These are phyloP conservation scores for Fusarium tupiense DNA, from an alignment of 2,329 filamentous ascomycete species.

Conservation along the genomic window DNA sequence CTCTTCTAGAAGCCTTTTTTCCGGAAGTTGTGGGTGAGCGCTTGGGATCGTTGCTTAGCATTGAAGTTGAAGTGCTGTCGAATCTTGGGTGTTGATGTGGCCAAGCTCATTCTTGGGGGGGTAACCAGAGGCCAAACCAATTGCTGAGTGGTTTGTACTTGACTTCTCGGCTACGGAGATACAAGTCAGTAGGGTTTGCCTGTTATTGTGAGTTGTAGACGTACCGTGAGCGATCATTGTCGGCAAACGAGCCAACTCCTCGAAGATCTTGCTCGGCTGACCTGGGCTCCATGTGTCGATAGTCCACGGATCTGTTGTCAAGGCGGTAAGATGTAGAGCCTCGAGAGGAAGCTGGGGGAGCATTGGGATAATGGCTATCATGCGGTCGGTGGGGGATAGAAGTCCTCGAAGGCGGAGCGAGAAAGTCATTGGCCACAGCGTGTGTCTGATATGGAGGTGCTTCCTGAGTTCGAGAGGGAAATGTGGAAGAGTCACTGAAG, in stretches of 20 bases:
- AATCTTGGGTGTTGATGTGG: neutral
- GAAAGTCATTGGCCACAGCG: conserved; percentile 15
- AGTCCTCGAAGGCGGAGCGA: conserved; percentile 27
- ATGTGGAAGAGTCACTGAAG: conserved; percentile 42
- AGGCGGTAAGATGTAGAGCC: conserved; percentile 17
- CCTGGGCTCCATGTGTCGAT: conserved; percentile 19
- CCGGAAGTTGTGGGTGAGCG: neutral
- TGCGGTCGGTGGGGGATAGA: conserved; percentile 3
- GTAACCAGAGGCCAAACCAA: conserved; percentile 43
- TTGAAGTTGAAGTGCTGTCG: neutral
- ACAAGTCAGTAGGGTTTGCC: neutral
- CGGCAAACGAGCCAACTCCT: conserved; percentile 39
- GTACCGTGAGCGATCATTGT: conserved; percentile 30
- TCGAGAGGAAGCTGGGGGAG: conserved; percentile 20
- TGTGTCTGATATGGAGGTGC: conserved; percentile 21
- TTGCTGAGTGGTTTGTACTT: conserved; percentile 44
- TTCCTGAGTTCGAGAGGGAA: conserved; percentile 25
- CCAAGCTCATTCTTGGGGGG: conserved; percentile 25
- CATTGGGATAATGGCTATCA: neutral
- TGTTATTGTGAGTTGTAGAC: neutral
- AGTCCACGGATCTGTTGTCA: conserved; percentile 20
- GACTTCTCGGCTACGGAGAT: conserved; percentile 26
- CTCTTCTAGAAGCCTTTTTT: neutral
- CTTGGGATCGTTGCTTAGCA: neutral
- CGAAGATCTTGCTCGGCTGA: conserved; percentile 36